Percentiles rank a stretch among this genome's conserved stretches.
These are phyloP conservation scores for Lizonia empirigonia DNA, from an alignment of 2,329 filamentous ascomycete species.

Conservation along the genomic window DNA sequence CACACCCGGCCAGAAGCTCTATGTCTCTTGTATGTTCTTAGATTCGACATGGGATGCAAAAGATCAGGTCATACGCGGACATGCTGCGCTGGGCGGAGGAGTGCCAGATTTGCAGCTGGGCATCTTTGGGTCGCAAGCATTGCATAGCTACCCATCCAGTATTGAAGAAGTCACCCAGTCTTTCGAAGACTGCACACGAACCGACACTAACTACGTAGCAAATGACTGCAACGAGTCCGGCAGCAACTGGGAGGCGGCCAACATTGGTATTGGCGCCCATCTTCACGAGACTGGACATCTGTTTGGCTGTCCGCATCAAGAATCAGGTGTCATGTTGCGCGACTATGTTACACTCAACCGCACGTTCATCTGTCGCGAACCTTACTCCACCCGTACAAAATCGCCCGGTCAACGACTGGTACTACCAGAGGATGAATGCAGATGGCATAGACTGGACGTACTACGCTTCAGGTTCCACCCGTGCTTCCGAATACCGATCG, in stretches of 20 bases:
- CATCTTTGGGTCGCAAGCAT: slow-evolving; percentile 88
- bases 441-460: slow-evolving; percentile 88
- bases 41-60: slow-evolving; percentile 86
- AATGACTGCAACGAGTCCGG: slow-evolving; percentile 88
- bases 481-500: slow-evolving; percentile 83
- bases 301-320: slow-evolving; percentile 88
- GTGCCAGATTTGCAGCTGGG: slow-evolving; percentile 78
- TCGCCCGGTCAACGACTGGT: slow-evolving; percentile 77
- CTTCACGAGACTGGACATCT: slow-evolving; percentile 89
- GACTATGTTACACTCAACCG: slow-evolving; percentile 87
- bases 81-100: slow-evolving; percentile 81
- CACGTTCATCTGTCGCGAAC: slow-evolving; percentile 79
- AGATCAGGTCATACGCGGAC: slow-evolving; percentile 73
- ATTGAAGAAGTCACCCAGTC: slow-evolving; percentile 90
- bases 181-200: slow-evolving; percentile 88
- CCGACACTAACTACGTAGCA: slow-evolving; percentile 77
- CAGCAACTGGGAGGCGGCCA: slow-evolving; percentile 94
- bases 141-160: slow-evolving; percentile 87
- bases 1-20: slow-evolving; percentile 77
- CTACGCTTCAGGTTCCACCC: slow-evolving; percentile 90
- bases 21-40: slow-evolving; percentile 84
- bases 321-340: slow-evolving; percentile 87
- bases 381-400: slow-evolving; percentile 85
- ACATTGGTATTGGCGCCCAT: slow-evolving; percentile 91
- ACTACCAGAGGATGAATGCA: slow-evolving; percentile 79